Evolutionary conservation across 805 yeast species (phyloP).

Genomic region (Metschnikowia lochheadii): DNA sequence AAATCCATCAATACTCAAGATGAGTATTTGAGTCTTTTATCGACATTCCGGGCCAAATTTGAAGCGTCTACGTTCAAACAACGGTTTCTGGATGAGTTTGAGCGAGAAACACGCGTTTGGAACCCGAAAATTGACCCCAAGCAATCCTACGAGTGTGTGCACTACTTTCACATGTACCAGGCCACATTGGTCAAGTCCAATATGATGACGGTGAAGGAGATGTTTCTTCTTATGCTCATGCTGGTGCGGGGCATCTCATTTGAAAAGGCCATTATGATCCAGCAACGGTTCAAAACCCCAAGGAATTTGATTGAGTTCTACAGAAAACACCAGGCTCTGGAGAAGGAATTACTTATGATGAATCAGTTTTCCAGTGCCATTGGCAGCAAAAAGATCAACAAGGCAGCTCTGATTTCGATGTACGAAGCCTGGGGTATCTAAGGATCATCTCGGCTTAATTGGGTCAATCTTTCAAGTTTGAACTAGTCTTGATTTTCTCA

Average conservation of each 20-base stretch:
- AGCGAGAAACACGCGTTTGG: not conserved
- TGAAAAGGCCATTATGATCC: constrained; percentile 81
- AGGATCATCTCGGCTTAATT: too few species aligned
- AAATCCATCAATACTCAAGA: constrained; percentile 45
- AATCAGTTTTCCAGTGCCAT: constrained; percentile 39
- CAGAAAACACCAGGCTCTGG: constrained; percentile 18
- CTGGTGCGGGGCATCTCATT: constrained; percentile 75
- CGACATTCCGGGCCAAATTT: constrained; percentile 43
- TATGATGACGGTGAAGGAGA: constrained; percentile 67
- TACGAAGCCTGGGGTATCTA: constrained; percentile 55
- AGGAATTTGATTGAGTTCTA: constrained; percentile 50
- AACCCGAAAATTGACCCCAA: not conserved
- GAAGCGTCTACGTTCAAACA: constrained; percentile 19
- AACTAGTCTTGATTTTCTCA: too few species aligned
- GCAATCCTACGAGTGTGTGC: constrained; percentile 34
- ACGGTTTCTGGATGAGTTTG: not conserved
- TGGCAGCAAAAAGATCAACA: constrained; percentile 51
- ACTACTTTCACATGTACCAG: constrained; percentile 46
- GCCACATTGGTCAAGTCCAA: constrained; percentile 65
- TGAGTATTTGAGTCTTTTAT: constrained; percentile 43
- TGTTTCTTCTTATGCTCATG: constrained; percentile 73
- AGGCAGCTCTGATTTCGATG: constrained; percentile 47
- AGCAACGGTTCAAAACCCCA: constrained; percentile 69
- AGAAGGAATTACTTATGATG: constrained; percentile 23
- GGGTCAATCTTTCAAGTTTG: too few species aligned